These are phyloP conservation scores for Albophoma yamanashiensis DNA, from an alignment of 2,329 filamentous ascomycete species.

Conservation along the genomic window DNA sequence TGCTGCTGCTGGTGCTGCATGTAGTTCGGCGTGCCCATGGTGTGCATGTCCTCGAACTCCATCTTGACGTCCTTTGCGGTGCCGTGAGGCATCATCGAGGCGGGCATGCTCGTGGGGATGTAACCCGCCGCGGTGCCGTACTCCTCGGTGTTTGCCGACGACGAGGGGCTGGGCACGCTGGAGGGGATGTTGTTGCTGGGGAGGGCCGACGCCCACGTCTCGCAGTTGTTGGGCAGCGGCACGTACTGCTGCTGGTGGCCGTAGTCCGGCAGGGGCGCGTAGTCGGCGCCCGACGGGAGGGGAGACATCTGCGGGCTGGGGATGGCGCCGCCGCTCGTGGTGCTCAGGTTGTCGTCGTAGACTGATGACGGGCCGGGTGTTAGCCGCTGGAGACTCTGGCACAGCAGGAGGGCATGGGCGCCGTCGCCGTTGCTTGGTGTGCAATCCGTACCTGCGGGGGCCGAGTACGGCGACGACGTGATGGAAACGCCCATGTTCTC, in stretches of 20 bases:
- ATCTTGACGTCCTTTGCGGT: conserved; percentile 25
- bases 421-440: conserved; percentile 6
- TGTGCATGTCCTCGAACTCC: conserved; percentile 27
- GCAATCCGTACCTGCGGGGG: conserved; percentile 23
- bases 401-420: conserved; percentile 2
- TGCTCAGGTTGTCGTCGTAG: conserved; percentile 30
- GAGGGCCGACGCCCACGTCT: conserved; percentile 34
- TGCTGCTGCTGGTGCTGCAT: conserved; percentile 12
- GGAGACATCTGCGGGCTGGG: conserved; percentile 34
- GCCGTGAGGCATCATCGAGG: conserved; percentile 27
- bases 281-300: conserved; percentile 31
- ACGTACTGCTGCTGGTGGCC: conserved; percentile 25
- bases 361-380: conserved; percentile 20
- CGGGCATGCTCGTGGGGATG: conserved; percentile 37
- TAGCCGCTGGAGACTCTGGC: conserved; percentile 6
- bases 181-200: conserved; percentile 31
- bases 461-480: conserved; percentile 28
- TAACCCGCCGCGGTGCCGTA: conserved; percentile 29
- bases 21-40: conserved; percentile 11
- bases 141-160: conserved; percentile 36
- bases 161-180: conserved; percentile 40
- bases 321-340: conserved; percentile 23
- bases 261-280: conserved; percentile 30
- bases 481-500: conserved; percentile 33
- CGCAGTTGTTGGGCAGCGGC: conserved; percentile 29